Conservation (phyloP, 495 filamentous ascomycete species). For the Pyrenula aspistea region DNA sequence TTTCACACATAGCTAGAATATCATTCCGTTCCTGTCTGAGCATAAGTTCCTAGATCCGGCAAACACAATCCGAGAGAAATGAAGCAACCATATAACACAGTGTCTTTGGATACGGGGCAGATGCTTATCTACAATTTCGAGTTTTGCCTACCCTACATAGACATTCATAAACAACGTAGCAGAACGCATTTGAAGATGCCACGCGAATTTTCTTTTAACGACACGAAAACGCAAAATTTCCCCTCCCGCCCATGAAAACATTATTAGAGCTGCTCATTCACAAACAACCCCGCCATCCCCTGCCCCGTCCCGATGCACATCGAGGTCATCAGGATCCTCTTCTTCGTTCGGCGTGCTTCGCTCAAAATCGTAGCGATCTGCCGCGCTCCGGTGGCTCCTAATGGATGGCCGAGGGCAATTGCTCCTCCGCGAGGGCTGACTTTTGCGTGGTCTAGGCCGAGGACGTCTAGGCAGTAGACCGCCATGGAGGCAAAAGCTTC, state of each 20-base stretch:
- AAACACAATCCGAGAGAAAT: too few species aligned
- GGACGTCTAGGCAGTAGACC: slow-evolving; percentile 73
- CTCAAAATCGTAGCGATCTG: slow-evolving; percentile 80
- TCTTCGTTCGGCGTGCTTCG: slow-evolving; percentile 64
- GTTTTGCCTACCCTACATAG: too few species aligned
- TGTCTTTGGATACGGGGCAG: too few species aligned
- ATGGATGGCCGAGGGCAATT: slow-evolving; percentile 67
- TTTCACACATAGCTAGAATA: too few species aligned
- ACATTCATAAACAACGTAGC: too few species aligned
- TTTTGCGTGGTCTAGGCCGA: slow-evolving; percentile 70
- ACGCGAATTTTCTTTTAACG: too few species aligned
- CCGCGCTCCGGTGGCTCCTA: slow-evolving; percentile 68
- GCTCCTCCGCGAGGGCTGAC: slow-evolving; percentile 82
- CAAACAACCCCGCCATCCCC: slow-evolving; percentile 79
- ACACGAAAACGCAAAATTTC: too few species aligned
- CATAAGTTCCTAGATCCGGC: too few species aligned
- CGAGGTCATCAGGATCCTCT: slow-evolving; percentile 72
- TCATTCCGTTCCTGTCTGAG: too few species aligned
- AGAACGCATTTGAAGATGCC: too few species aligned
- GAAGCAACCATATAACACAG: too few species aligned
- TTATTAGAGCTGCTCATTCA: slow-evolving; percentile 55
- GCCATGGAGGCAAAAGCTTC: slow-evolving; percentile 98
- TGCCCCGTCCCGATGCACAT: slow-evolving; percentile 81
- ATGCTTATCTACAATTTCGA: too few species aligned
- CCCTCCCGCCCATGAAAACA: not conserved